Evolutionary conservation across 2,329 filamentous ascomycete genomes (phyloP).

Genomic region (Cryphonectria japonica): DNA sequence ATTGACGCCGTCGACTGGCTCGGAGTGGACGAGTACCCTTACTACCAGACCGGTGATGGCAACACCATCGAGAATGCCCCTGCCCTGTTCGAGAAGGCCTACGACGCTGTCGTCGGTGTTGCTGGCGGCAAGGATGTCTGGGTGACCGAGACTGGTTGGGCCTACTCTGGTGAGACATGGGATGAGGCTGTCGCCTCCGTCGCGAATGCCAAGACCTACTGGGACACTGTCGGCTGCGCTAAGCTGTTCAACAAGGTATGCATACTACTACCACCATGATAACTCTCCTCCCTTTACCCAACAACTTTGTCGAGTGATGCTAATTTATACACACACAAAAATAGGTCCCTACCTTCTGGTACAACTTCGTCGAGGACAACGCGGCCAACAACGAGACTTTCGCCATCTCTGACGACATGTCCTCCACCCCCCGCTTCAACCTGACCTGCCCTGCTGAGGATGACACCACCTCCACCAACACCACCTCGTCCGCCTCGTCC

Average conservation of each 20-base stretch:
- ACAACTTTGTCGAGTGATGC: not conserved
- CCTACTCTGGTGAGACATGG: slow-evolving; percentile 22
- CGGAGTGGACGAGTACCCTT: slow-evolving; percentile 84
- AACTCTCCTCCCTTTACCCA: not conserved
- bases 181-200: slow-evolving; percentile 25
- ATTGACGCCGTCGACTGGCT: slow-evolving; percentile 75
- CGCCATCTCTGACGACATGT: slow-evolving; percentile 64
- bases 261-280: not conserved
- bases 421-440: slow-evolving; percentile 62
- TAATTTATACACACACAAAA: not conserved
- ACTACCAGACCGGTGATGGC: slow-evolving; percentile 72
- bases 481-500: slow-evolving; percentile 8
- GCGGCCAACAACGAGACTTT: slow-evolving; percentile 69
- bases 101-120: slow-evolving; percentile 61
- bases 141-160: slow-evolving; percentile 30
- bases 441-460: slow-evolving; percentile 56
- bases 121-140: slow-evolving; percentile 43
- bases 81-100: slow-evolving; percentile 69
- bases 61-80: slow-evolving; percentile 69
- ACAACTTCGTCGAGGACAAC: slow-evolving; percentile 70
- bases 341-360: slow-evolving; percentile 73
- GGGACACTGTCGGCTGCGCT: slow-evolving; percentile 76
- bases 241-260: slow-evolving; percentile 56
- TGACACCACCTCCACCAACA: slow-evolving; percentile 26
- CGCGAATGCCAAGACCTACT: slow-evolving; percentile 76